Evolutionary conservation across 805 yeast genomes (phyloP), one percentile per base, ranked within the genome.

Genomic region (Yarrowia sp.): DNA sequence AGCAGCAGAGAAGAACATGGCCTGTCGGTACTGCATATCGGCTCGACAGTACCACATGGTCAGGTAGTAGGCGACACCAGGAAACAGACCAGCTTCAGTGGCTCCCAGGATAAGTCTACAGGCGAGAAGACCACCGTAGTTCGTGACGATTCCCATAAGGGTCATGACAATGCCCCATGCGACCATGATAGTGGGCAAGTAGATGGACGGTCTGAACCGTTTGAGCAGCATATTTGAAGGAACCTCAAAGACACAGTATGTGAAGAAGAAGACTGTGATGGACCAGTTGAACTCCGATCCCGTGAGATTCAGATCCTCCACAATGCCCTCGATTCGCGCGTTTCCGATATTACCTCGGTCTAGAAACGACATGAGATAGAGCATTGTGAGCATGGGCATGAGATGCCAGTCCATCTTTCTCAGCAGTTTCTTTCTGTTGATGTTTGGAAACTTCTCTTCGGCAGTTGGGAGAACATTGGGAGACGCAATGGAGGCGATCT

Each of bases 291-390:
- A 73, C 64, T 73, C 73, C 15, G 61, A 30, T 2, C 75, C 73
- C 13, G 71, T 67, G 64, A 84, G 75, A 0, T 66, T 42, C 24
- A 70, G 72, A 68, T 83, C 86, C 13, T 77, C 77, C 69, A 79
- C 79, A 69, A 84, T 73, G n/a, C 85, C 85, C 46, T 83, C 86
- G 50, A 84, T 77, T 69, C 84, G 77, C 0, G 87, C 86, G 71
- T 83, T 80, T 12, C 86, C 87, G 70, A 84, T 82, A 70, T 83
- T 84, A 70, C 83, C 82, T 66, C 87, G 72, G 73, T 84, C 87
- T 67, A 84, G 75, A 71, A 82, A 84, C 65, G 83, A 82, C 63
- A 84, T 75, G 63, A 84, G 81, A 70, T 84, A 84, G 49, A 84
- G 78, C 47, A 79, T 72, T 33, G 83, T 80, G 53, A 83, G 73